A percentile compares a stretch with the other conserved stretches of the same genome.
These are phyloP conservation scores for Podila minutissima DNA, from an alignment of 192 early-diverging fungal species.

Conservation along the genomic window DNA sequence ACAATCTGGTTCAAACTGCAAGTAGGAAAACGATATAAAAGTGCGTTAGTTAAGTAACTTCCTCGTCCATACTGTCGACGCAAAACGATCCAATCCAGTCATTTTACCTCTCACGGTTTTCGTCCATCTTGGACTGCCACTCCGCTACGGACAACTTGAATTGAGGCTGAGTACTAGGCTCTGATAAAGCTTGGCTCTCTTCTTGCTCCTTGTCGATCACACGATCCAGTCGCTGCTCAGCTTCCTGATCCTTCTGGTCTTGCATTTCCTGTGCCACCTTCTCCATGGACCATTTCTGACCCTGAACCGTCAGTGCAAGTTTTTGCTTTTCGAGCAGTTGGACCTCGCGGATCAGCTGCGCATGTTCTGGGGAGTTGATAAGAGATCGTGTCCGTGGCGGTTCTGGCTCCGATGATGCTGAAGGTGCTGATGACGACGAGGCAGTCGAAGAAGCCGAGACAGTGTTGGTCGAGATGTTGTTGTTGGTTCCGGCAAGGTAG, in stretches of 20 bases:
- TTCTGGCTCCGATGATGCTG: background rate
- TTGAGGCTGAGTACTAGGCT: background rate
- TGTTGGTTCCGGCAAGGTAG: slow-evolving; percentile 35
- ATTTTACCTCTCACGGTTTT: slow-evolving; percentile 34
- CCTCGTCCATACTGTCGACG: background rate
- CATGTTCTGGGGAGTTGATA: slow-evolving; percentile 43
- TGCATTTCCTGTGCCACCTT: slow-evolving; percentile 21
- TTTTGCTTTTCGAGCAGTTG: slow-evolving; percentile 44
- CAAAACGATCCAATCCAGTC: background rate
- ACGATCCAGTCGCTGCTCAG: slow-evolving; percentile 21
- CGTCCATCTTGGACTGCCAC: slow-evolving; percentile 31
- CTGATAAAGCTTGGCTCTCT: background rate
- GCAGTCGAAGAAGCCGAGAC: background rate
- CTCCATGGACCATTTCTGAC: slow-evolving; percentile 31
- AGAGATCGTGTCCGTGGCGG: background rate
- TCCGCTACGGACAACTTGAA: slow-evolving; percentile 24
- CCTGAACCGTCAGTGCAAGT: slow-evolving; percentile 33
- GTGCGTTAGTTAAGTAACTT: background rate
- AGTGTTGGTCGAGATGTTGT: background rate
- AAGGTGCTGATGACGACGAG: background rate
- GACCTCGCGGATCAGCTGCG: slow-evolving; percentile 39
- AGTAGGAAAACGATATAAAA: background rate
- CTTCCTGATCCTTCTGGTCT: slow-evolving; percentile 29
- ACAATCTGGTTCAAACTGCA: slow-evolving; percentile 30
- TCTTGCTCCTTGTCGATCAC: slow-evolving; percentile 6